Evolutionary conservation across 176 grass and related monocot species (phyloP).

Genomic region (Elymus sibiricus): DNA sequence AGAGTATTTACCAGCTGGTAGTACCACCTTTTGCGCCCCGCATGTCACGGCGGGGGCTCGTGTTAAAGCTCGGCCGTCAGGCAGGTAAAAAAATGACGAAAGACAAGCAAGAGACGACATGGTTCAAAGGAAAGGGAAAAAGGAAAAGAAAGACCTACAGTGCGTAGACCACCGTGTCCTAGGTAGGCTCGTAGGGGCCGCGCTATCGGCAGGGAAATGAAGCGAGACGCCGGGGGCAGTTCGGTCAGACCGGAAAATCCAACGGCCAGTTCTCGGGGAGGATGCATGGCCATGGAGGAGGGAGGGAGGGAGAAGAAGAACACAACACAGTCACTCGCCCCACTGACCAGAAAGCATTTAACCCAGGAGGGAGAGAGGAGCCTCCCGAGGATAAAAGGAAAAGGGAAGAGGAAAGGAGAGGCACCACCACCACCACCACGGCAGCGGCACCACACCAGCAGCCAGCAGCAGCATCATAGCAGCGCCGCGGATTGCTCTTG

Average conservation of each 20-base stretch:
- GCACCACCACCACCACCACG: neutral
- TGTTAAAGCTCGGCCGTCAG: neutral
- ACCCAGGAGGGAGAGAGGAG: neutral
- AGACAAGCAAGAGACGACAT: neutral
- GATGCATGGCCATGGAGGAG: neutral
- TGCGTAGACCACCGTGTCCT: neutral
- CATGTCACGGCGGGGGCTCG: neutral
- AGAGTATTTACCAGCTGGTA: neutral
- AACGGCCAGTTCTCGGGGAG: conserved; percentile 44
- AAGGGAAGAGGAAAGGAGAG: neutral
- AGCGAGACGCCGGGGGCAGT: conserved; percentile 13
- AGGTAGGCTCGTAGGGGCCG: neutral
- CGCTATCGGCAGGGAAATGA: neutral
- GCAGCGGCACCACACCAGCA: neutral
- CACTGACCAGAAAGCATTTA: conserved; percentile 29
- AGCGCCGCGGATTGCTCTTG: neutral
- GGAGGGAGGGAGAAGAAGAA: conserved; percentile 12
- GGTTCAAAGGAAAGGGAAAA: neutral
- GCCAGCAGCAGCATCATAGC: neutral
- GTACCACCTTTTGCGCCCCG: neutral
- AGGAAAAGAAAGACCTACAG: neutral
- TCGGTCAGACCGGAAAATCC: conserved; percentile 37
- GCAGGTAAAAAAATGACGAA: neutral
- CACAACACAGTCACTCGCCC: neutral
- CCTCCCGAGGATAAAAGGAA: conserved; percentile 17